Evolutionary conservation across 225 moss, liverwort and hornwort genomes (phyloP), one percentile per base, ranked within the genome.

Genomic region (Sphagnum tenellum): DNA sequence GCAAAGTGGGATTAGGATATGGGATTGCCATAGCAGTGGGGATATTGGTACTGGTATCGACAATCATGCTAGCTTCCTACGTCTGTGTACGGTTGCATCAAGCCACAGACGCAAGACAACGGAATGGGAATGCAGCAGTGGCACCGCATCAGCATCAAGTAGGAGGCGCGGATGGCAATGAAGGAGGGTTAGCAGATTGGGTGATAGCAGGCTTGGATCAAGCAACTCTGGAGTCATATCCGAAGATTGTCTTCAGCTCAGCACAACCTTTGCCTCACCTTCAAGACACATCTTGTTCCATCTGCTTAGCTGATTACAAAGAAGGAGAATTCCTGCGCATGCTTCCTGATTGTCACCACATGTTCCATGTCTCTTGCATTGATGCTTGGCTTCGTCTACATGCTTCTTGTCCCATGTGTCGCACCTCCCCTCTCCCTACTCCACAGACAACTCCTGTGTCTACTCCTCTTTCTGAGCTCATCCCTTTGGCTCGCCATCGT

Each of bases 341-440:
- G 86, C 70, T 89, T 48, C 89, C 89, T 6, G 89, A 86, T 55
- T 89, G 89, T 66, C 66, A 79, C 3, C 89, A 89, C 48, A 73
- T 79, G 67, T 89, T 89, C 48, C 89, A 89, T 46, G 86, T 82
- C 11, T 78, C 77, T 0, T 89, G 89, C 14, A 89, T 89, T 50
- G 89, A 89, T 60, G 83, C 81, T 4, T 89, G 89, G 89, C 75
- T 86, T 45, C 67, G 89, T 0, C 67, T 86, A 56, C 89, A 89
- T 63, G 89, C 86, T 4, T 89, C 86, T 2, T 89, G 89, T 65
- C 89, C 84, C 59, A 82, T 89, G 81, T 89, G 89, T 69, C 83
- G 89, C 59, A 86, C 81, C 3, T 89, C 89, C 2, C 86, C 86
- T 0, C 70, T 86, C 56, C 84, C 86, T 14, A 83, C 89, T 5